Evolutionary conservation across 306 rosid species (phyloP).

Genomic region (Castanopsis chinensis): DNA sequence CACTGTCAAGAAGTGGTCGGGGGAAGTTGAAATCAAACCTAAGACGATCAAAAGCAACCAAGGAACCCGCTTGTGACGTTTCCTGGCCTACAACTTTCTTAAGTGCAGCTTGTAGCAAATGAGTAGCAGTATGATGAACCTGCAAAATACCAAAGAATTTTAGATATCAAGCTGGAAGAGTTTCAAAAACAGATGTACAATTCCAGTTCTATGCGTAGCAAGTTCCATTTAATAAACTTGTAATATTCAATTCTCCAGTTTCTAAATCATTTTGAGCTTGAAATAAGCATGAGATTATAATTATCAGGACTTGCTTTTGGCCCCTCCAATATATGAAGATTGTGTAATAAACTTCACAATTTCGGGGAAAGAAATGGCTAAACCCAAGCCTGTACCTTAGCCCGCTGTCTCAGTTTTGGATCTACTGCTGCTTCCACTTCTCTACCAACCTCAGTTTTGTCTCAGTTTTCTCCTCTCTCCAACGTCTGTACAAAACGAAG

Average conservation of each 20-base stretch:
- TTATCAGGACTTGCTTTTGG: constrained; percentile 3
- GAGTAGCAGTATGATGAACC: constrained; percentile 99
- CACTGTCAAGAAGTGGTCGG: constrained; percentile 64
- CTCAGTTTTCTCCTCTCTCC: constrained; percentile 90
- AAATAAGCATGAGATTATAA: constrained; percentile 9
- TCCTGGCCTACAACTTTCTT: constrained; percentile 78
- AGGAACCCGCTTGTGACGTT: constrained; percentile 97
- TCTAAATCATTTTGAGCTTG: constrained; percentile 16
- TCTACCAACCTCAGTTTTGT: constrained; percentile 91
- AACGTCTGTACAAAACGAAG: constrained; percentile 90
- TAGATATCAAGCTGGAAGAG: constrained; percentile 17
- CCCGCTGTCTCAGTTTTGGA: constrained; percentile 82
- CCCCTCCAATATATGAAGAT: neutral
- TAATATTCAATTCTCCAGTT: constrained; percentile 2
- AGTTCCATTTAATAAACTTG: neutral
- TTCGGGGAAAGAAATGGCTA: neutral
- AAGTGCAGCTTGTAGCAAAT: constrained; percentile 93
- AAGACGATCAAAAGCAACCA: constrained; percentile 91
- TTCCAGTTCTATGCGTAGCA: neutral
- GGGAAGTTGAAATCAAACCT: constrained; percentile 97
- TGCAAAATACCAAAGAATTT: constrained; percentile 32
- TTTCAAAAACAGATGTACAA: neutral
- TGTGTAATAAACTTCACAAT: constrained; percentile 8
- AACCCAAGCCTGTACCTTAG: constrained; percentile 51
- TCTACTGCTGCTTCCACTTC: constrained; percentile 91